phyloP scores from a whole-genome alignment of 768 basidiomycete species.

The Leccinum imitatum region DNA sequence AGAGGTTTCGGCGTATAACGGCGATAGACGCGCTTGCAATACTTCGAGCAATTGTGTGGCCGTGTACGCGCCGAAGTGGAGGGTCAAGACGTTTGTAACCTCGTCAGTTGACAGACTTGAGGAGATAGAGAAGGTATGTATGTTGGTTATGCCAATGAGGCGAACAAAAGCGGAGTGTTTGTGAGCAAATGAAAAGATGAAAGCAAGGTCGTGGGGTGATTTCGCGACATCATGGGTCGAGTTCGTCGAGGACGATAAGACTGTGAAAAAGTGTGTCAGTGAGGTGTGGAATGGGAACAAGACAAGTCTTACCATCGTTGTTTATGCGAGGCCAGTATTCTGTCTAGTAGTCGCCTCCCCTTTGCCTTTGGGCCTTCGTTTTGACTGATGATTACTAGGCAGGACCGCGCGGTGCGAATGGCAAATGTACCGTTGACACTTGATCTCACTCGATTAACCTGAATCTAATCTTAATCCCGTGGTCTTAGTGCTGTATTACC shows the following conservation, averaged over 20 bases:
- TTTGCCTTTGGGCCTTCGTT: conserved; percentile 42
- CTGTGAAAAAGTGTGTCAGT: conserved; percentile 29
- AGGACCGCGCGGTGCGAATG: too few relatives aligned
- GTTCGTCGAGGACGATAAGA: conserved; percentile 80
- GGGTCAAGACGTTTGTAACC: conserved; percentile 50
- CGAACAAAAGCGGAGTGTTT: conserved; percentile 53
- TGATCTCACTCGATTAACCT: too few relatives aligned
- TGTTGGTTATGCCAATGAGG: conserved; percentile 85
- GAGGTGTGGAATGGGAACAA: conserved; percentile 9
- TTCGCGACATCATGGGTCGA: conserved; percentile 81
- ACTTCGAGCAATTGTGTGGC: conserved; percentile 19
- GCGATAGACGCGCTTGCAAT: conserved; percentile 52
- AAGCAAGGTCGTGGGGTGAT: conserved; percentile 53
- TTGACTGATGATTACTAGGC: too few relatives aligned
- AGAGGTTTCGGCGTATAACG: conserved; percentile 39
- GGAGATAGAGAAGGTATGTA: conserved; percentile 75
- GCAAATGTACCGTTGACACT: too few relatives aligned
- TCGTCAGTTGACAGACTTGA: conserved; percentile 37
- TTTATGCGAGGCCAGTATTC: conserved; percentile 40
- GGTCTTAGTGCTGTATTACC: too few relatives aligned
- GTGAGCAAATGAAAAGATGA: conserved; percentile 67
- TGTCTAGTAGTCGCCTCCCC: conserved; percentile 49
- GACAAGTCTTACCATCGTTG: conserved; percentile 49
- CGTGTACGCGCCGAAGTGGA: conserved; percentile 80
- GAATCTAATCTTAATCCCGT: too few relatives aligned